A percentile compares a stretch with the other conserved stretches of the same genome.
phyloP scores from a whole-genome alignment of 2,329 filamentous ascomycete genomes.

The Ceratocystis lukuohia region DNA sequence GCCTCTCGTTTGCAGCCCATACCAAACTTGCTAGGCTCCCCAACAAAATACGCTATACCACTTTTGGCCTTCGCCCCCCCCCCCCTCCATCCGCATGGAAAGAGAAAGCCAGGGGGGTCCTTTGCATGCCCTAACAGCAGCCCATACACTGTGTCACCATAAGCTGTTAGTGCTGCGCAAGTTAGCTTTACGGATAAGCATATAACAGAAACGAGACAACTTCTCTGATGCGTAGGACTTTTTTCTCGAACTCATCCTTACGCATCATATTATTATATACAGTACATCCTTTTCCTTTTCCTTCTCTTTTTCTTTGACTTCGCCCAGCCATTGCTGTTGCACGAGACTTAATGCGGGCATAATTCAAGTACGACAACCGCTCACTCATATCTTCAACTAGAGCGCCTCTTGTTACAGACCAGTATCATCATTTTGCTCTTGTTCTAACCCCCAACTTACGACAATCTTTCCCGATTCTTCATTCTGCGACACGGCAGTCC shows the following conservation, averaged over 20 bases:
- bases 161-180: constrained; percentile 3
- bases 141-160: background rate
- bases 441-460: background rate
- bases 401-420: constrained; percentile 9
- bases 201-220: constrained; percentile 4
- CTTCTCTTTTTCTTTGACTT: background rate
- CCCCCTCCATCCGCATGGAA: background rate
- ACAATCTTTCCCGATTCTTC: background rate
- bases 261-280: background rate
- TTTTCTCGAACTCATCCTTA: background rate
- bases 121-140: background rate
- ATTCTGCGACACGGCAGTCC: constrained; percentile 1
- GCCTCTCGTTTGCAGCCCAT: background rate
- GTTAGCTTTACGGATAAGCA: background rate
- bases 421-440: constrained; percentile 15
- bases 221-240: background rate
- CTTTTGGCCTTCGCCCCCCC: background rate
- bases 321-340: background rate
- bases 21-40: background rate
- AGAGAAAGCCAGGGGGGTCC: background rate
- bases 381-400: background rate
- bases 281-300: background rate
- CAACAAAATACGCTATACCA: background rate
- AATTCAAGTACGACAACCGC: background rate
- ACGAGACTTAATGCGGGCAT: background rate